Conservation (phyloP, 208 protist genomes). For the Lotmaria passim region DNA sequence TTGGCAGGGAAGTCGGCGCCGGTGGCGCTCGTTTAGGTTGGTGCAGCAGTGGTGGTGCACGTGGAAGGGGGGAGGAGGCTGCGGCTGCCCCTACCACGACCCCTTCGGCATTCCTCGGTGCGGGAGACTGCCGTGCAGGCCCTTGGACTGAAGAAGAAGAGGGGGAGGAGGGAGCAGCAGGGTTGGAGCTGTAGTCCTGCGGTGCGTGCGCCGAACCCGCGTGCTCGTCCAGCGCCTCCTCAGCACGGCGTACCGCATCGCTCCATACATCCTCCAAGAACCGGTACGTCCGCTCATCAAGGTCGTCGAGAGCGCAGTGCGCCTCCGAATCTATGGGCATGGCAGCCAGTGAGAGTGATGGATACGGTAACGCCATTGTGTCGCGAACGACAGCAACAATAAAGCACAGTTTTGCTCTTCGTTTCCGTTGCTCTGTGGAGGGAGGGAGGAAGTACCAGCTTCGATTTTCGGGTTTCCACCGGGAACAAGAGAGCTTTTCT, state of each 20-base stretch:
- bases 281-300: constrained; percentile 17
- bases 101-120: too few species aligned
- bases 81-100: neutral
- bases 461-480: too few species aligned
- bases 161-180: neutral
- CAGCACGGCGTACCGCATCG: constrained; percentile 12
- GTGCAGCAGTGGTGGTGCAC: neutral
- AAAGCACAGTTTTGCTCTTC: neutral
- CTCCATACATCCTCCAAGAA: constrained; percentile 28
- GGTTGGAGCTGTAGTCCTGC: neutral
- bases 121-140: too few species aligned
- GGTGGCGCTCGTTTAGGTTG: neutral
- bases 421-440: too few species aligned
- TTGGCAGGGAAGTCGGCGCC: neutral
- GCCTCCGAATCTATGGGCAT: constrained; percentile 6
- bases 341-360: neutral
- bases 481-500: too few species aligned
- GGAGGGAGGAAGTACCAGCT: too few species aligned
- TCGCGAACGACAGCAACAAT: too few species aligned
- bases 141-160: neutral
- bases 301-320: neutral
- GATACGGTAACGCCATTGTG: neutral
- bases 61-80: constrained; percentile 6
- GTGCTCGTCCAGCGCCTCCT: neutral
- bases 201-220: neutral